phyloP scores from a whole-genome alignment of 2,329 filamentous ascomycete species.

The Ceratocystis cubensis region DNA sequence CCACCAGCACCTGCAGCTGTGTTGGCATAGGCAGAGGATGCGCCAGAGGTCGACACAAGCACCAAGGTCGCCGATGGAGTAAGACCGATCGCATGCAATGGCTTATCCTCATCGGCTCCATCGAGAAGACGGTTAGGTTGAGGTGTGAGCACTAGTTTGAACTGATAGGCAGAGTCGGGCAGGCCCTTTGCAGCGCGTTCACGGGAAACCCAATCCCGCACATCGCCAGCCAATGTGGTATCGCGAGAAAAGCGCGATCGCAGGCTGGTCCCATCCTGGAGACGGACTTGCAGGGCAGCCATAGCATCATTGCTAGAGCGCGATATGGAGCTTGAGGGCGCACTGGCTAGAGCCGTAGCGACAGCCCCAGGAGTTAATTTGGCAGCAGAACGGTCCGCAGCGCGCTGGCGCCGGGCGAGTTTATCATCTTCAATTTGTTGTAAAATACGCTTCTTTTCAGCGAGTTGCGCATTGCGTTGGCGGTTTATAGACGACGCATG shows the following conservation, averaged over 20 bases:
- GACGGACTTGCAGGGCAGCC: slow-evolving; percentile 58
- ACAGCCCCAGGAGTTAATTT: slow-evolving; percentile 26
- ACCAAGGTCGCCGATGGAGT: slow-evolving; percentile 72
- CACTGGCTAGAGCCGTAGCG: slow-evolving; percentile 26
- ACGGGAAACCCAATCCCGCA: slow-evolving; percentile 66
- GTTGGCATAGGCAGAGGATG: slow-evolving; percentile 32
- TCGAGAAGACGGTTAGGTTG: slow-evolving; percentile 63
- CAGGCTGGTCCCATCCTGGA: slow-evolving; percentile 74
- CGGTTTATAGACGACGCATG: slow-evolving; percentile 47
- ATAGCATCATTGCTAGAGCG: slow-evolving; percentile 26
- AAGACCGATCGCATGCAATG: slow-evolving; percentile 57
- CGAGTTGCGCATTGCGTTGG: slow-evolving; percentile 42
- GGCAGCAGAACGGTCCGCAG: slow-evolving; percentile 27
- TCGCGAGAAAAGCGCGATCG: slow-evolving; percentile 56
- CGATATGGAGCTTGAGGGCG: slow-evolving; percentile 28
- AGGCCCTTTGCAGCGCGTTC: slow-evolving; percentile 40
- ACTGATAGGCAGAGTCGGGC: slow-evolving; percentile 50
- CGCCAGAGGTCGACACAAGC: slow-evolving; percentile 53
- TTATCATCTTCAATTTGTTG: slow-evolving; percentile 68
- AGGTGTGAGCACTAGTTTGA: slow-evolving; percentile 73
- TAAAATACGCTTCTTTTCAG: slow-evolving; percentile 57
- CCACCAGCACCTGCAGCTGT: background rate
- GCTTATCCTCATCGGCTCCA: slow-evolving; percentile 58
- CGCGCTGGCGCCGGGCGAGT: slow-evolving; percentile 46
- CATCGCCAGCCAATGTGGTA: slow-evolving; percentile 49